Evolutionary conservation across 371 early-diverging fungal species (phyloP), one percentile per base, ranked within the genome.

Genomic region (Syncephalis fuscata): DNA sequence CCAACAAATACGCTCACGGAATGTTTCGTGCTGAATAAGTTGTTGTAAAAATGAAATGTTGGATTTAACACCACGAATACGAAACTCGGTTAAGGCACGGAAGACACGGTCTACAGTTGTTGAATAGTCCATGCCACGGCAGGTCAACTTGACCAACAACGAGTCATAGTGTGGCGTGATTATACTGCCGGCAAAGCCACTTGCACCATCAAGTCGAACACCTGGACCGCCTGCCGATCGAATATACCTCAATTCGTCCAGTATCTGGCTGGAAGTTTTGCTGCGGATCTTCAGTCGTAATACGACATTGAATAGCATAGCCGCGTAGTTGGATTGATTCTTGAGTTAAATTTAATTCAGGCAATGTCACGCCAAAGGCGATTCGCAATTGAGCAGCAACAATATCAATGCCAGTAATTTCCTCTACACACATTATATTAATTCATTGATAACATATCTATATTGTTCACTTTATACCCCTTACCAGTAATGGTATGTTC

Each of bases 151-250:
- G 57, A 90, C 92, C 20, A 97, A 72, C 39, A 97, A 71, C 10
- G 96, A 92, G 66, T 98, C 99, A 62, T 92, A 93, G 66, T 86
- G 78, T 5, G 93, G 92, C 0, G 92, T 86, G 53, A 93, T 86
- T 51, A 88, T 71, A 3, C 89, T 85, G 46, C 94, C 93, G n/a
- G 84, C 80, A 51, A 74, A 83, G 42, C 85, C 86, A 3, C 81
- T 71, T 48, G 89, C 86, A 62, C 92, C 89, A 54, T 93, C 94
- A 45, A 92, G 65, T 52, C 92, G 85, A 24, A 90, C 85, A 52
- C 90, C 96, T 63, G 82, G 77, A 58, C 84, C 88, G 56, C 85
- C 82, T 2, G 88, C 75, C 10, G 91, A 80, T 45, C 89, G 75
- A n/a, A 65, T 89, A 89, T 22, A 87, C 82, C 65, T 85, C 85